Conservation (phyloP, 768 basidiomycete genomes). For the Dendrothele bispora region DNA sequence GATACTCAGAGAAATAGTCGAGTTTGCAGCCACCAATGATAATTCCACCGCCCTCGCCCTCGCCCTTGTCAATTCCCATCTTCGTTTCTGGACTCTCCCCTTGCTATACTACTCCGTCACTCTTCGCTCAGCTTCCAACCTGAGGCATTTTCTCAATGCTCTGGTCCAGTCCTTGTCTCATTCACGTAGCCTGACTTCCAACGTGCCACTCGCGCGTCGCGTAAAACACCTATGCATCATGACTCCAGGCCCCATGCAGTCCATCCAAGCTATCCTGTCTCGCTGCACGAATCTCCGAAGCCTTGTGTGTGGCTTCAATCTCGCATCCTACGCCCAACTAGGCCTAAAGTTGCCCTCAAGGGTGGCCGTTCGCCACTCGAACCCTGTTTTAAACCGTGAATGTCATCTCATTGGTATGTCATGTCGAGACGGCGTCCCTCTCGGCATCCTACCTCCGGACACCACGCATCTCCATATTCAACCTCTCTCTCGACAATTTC, state of each 20-base stretch:
- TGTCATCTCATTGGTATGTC: slow-evolving; percentile 33
- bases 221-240: slow-evolving; percentile 36
- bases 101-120: slow-evolving; percentile 37
- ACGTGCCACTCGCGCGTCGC: slow-evolving; percentile 6
- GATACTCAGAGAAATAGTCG: slow-evolving; percentile 33
- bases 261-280: slow-evolving; percentile 28
- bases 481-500: slow-evolving; percentile 16
- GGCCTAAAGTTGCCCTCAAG: slow-evolving; percentile 5
- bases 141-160: slow-evolving; percentile 28
- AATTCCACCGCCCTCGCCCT: slow-evolving; percentile 28
- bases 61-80: slow-evolving; percentile 33
- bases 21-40: slow-evolving; percentile 29
- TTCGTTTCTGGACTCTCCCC: slow-evolving; percentile 32
- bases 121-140: slow-evolving; percentile 27
- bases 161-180: slow-evolving; percentile 19
- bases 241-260: slow-evolving; percentile 30
- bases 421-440: slow-evolving; percentile 36
- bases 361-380: slow-evolving; percentile 2
- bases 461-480: slow-evolving; percentile 35
- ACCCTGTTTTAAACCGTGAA: slow-evolving; percentile 18
- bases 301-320: slow-evolving; percentile 35
- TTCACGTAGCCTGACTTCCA: not conserved
- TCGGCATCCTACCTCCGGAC: slow-evolving; percentile 23
- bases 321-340: slow-evolving; percentile 22
- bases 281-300: slow-evolving; percentile 29